Evolutionary conservation across 331 rosid species (phyloP).

Genomic region (Phaseolus coccineus): DNA sequence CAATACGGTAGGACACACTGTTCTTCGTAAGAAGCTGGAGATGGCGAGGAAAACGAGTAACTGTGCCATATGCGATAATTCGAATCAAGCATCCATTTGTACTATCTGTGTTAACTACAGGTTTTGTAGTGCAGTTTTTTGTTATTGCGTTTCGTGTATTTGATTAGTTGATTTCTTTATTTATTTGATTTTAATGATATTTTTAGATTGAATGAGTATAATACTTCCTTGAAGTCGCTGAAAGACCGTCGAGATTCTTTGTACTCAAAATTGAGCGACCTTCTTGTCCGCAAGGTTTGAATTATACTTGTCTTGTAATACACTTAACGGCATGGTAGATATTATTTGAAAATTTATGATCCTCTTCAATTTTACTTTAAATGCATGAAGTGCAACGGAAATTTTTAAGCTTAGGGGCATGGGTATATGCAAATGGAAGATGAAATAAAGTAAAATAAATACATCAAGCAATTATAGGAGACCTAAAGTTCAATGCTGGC

Average conservation of each 20-base stretch:
- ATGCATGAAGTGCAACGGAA: neutral
- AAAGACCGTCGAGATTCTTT: constrained; percentile 79
- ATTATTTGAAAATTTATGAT: neutral
- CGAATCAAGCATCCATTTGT: constrained; percentile 81
- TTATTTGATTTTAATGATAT: constrained; percentile 8
- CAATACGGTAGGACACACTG: neutral
- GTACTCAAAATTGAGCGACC: constrained; percentile 71
- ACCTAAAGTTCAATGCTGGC: neutral
- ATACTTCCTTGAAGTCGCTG: constrained; percentile 58
- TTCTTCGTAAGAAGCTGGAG: constrained; percentile 44
- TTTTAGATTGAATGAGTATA: constrained; percentile 70
- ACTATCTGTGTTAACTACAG: constrained; percentile 82
- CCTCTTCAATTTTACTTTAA: neutral
- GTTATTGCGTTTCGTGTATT: neutral
- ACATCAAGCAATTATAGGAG: constrained; percentile 1
- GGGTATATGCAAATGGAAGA: neutral
- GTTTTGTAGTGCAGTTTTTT: constrained; percentile 39
- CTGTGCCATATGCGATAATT: constrained; percentile 84
- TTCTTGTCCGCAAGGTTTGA: constrained; percentile 86
- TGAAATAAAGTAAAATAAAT: neutral
- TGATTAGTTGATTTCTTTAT: neutral
- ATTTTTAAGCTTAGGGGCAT: neutral
- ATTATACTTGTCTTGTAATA: constrained; percentile 16
- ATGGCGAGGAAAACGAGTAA: constrained; percentile 69
- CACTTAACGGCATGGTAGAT: neutral